Evolutionary conservation across 345 rosid species (phyloP).

Genomic region (rapeseed (Brassica napus)): DNA sequence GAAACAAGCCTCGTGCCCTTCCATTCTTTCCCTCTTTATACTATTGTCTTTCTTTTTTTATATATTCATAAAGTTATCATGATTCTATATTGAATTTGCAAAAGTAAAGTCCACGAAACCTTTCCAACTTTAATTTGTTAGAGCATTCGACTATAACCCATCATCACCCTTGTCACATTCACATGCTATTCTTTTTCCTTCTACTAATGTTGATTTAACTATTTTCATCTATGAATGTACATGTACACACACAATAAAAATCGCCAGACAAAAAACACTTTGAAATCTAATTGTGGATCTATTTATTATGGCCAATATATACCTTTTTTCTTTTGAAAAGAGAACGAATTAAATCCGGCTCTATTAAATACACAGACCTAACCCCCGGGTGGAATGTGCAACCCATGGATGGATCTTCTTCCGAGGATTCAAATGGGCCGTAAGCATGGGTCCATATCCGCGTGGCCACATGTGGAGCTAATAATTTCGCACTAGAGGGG

Average conservation of each 20-base stretch:
- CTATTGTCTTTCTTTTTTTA: conserved; percentile 25
- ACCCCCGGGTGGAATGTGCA: too few species aligned
- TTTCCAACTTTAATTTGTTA: conserved; percentile 39
- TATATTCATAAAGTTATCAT: background rate
- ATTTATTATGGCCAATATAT: background rate
- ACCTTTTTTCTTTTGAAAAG: too few species aligned
- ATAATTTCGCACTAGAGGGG: too few species aligned
- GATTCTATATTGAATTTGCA: conserved; percentile 16
- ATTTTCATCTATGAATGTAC: conserved; percentile 10
- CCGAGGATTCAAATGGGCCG: too few species aligned
- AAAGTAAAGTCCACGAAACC: conserved; percentile 45
- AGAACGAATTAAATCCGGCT: too few species aligned
- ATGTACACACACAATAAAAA: background rate
- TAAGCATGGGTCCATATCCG: too few species aligned
- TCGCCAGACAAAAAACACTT: background rate
- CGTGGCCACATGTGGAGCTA: too few species aligned
- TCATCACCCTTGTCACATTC: conserved; percentile 40
- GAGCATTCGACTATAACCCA: conserved; percentile 35
- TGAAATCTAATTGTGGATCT: background rate
- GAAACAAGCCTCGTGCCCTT: conserved; percentile 47
- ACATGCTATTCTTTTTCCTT: conserved; percentile 13
- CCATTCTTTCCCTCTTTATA: conserved; percentile 34
- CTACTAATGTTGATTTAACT: background rate
- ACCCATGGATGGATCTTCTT: too few species aligned
- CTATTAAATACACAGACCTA: too few species aligned